phyloP scores from a whole-genome alignment of 345 rosid species.

The Excoecaria cochinchinensis region DNA sequence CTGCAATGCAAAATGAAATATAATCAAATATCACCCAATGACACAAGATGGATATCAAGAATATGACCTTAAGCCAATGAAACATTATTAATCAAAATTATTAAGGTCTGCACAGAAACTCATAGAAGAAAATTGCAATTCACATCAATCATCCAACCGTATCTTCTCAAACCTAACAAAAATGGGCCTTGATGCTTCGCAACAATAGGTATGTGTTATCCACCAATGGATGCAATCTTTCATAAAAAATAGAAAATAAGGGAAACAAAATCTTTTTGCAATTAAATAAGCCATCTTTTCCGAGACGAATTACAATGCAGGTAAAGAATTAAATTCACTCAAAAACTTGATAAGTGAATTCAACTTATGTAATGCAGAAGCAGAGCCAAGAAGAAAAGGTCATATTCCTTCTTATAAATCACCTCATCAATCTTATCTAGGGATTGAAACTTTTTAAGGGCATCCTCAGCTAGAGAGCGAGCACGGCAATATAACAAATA shows the following conservation, averaged over 20 bases:
- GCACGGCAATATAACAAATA: slow-evolving; percentile 71
- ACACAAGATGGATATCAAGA: neutral
- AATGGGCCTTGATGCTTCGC: no score
- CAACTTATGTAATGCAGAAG: neutral
- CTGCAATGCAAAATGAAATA: slow-evolving; percentile 34
- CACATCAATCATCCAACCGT: no score
- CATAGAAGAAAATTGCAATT: no score
- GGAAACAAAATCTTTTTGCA: neutral
- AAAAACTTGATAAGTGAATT: neutral
- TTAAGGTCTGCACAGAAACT: no score
- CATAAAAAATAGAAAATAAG: no score
- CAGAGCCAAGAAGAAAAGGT: neutral
- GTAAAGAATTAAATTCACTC: neutral
- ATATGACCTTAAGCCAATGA: neutral
- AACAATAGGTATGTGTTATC: no score
- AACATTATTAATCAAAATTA: no score
- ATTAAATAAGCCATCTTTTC: neutral
- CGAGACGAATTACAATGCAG: neutral
- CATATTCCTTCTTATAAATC: slow-evolving; percentile 3
- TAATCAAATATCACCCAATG: neutral
- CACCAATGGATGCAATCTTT: no score
- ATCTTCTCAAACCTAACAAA: no score
- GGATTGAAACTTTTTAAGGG: slow-evolving; percentile 50
- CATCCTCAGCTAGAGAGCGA: slow-evolving; percentile 73
- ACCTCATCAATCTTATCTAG: slow-evolving; percentile 55